phyloP scores from a whole-genome alignment of 495 filamentous ascomycete genomes.

The Glonium stellatum region DNA sequence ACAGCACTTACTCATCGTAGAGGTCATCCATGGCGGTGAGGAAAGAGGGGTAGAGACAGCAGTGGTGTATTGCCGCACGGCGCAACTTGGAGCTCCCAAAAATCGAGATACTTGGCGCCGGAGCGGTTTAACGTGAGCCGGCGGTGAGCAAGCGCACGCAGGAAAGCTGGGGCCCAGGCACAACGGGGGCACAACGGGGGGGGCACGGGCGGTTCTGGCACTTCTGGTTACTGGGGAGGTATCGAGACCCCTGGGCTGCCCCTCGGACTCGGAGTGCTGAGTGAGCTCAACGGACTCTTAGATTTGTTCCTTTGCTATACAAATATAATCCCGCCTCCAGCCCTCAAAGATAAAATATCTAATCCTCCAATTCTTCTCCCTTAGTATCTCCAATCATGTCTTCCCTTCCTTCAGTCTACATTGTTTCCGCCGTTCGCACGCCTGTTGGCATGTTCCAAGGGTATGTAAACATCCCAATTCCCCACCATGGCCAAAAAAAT shows the following conservation, averaged over 20 bases:
- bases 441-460: conserved; percentile 90
- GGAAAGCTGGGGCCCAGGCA: too few relatives aligned
- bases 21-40: conserved; percentile 37
- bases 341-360: background rate
- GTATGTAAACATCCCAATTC: conserved; percentile 44
- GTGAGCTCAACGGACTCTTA: conserved; percentile 1
- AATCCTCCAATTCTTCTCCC: background rate
- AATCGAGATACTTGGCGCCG: conserved; percentile 13
- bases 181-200: too few relatives aligned
- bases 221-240: too few relatives aligned
- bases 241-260: background rate
- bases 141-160: background rate
- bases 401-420: conserved; percentile 78
- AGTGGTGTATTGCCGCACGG: background rate
- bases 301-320: background rate
- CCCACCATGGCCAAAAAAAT: conserved; percentile 8
- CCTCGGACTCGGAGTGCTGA: background rate
- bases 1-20: conserved; percentile 35
- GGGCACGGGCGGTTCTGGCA: too few relatives aligned
- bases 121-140: background rate
- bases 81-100: conserved; percentile 11
- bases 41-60: background rate
- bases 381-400: conserved; percentile 41
- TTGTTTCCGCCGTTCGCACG: conserved; percentile 84
- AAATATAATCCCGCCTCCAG: background rate